Conservation (phyloP, 2,329 filamentous ascomycete species). For the Trichoderma gracile region DNA sequence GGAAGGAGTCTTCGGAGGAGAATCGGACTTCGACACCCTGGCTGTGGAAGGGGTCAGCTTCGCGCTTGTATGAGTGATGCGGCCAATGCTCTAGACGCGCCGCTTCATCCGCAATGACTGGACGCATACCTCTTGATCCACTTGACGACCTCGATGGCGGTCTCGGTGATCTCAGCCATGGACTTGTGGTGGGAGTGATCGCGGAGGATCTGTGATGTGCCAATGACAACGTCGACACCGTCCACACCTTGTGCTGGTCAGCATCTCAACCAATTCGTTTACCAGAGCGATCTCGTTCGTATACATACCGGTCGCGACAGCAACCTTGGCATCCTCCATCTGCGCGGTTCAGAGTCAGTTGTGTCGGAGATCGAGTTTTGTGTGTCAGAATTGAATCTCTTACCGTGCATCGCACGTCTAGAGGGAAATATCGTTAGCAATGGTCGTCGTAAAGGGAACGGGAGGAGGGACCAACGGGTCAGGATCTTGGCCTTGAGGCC, state of each 20-base stretch:
- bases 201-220: slow-evolving; percentile 77
- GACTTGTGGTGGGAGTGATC: slow-evolving; percentile 89
- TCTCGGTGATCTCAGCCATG: slow-evolving; percentile 73
- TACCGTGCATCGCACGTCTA: neutral
- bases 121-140: slow-evolving; percentile 73
- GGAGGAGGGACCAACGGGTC: slow-evolving; percentile 29
- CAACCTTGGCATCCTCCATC: neutral
- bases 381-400: too few species aligned
- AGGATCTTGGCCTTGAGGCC: slow-evolving; percentile 62
- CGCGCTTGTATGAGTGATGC: neutral
- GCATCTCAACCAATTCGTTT: neutral
- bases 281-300: neutral
- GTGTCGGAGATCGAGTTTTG: too few species aligned
- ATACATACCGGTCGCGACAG: neutral
- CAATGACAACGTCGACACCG: slow-evolving; percentile 80
- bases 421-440: neutral
- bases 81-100: too few species aligned
- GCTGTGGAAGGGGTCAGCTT: slow-evolving; percentile 18
- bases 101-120: neutral
- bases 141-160: slow-evolving; percentile 79
- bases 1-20: slow-evolving; percentile 67
- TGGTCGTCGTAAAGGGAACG: slow-evolving; percentile 44
- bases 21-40: slow-evolving; percentile 39
- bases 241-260: slow-evolving; percentile 52
- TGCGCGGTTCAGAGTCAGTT: too few species aligned